These are phyloP conservation scores for Lachancea quebecensis DNA, from an alignment of 805 yeast genomes.

Conservation along the genomic window DNA sequence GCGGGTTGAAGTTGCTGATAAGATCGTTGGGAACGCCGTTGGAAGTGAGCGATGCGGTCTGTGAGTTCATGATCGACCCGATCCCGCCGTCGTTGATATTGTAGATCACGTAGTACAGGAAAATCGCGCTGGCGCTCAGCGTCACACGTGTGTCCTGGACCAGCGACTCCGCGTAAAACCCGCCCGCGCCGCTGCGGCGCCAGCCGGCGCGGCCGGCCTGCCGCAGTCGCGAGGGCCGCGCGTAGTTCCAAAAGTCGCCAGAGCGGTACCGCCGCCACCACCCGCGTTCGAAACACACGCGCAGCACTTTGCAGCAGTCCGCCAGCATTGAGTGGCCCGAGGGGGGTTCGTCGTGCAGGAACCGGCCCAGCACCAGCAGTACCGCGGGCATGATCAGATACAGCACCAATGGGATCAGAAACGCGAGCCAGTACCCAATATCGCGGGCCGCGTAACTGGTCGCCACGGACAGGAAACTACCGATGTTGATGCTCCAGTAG, in stretches of 20 bases:
- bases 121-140: slow-evolving; percentile 39
- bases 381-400: slow-evolving; percentile 47
- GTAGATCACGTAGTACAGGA: slow-evolving; percentile 36
- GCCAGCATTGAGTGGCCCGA: slow-evolving; percentile 37
- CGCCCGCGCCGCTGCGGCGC: slow-evolving; percentile 22
- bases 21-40: slow-evolving; percentile 79
- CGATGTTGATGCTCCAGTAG: slow-evolving; percentile 70
- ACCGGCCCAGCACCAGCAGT: slow-evolving; percentile 31
- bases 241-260: slow-evolving; percentile 43
- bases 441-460: slow-evolving; percentile 65
- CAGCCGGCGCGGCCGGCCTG: slow-evolving; percentile 9
- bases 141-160: slow-evolving; percentile 42
- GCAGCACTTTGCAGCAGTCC: slow-evolving; percentile 37
- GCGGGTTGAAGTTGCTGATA: slow-evolving; percentile 67
- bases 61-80: slow-evolving; percentile 8
- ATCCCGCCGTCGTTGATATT: slow-evolving; percentile 20
- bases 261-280: slow-evolving; percentile 37
- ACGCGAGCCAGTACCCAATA: slow-evolving; percentile 71
- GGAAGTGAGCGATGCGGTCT: slow-evolving; percentile 57
- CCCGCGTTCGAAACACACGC: slow-evolving; percentile 37
- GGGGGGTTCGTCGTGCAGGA: slow-evolving; percentile 25
- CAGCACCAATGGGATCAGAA: slow-evolving; percentile 57
- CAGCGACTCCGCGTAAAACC: slow-evolving; percentile 34
- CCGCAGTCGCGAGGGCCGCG: slow-evolving; percentile 9
- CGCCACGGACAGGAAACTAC: slow-evolving; percentile 67